phyloP scores from a whole-genome alignment of 2,329 filamentous ascomycete species.

The Hypoxylon sp. region DNA sequence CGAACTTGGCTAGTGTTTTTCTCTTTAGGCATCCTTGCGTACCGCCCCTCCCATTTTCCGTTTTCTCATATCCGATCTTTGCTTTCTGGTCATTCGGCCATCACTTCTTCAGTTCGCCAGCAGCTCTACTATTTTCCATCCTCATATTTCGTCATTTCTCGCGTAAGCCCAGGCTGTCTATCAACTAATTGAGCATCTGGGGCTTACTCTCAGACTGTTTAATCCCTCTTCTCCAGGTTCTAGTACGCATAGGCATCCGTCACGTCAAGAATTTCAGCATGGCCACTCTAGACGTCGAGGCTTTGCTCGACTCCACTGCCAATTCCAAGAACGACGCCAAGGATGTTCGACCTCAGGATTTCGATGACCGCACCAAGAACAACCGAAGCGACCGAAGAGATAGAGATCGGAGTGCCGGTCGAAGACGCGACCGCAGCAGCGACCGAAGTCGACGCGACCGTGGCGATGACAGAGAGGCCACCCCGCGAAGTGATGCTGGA shows the following conservation, averaged over 20 bases:
- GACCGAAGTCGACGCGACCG: slow-evolving; percentile 64
- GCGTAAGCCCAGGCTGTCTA: no score
- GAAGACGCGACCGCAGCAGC: slow-evolving; percentile 57
- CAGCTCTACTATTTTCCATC: slow-evolving; percentile 2
- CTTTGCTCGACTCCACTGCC: slow-evolving; percentile 85
- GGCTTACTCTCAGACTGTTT: no score
- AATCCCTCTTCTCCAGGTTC: slow-evolving; percentile 3
- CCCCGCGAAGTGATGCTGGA: slow-evolving; percentile 77
- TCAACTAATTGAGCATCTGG: no score
- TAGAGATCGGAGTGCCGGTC: slow-evolving; percentile 55
- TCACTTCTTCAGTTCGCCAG: slow-evolving; percentile 12
- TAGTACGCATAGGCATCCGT: slow-evolving; percentile 2
- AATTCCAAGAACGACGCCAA: slow-evolving; percentile 62
- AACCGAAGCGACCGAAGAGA: slow-evolving; percentile 60
- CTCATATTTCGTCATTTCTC: no score
- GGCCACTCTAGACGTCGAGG: slow-evolving; percentile 78
- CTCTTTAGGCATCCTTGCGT: slow-evolving; percentile 21
- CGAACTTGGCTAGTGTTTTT: slow-evolving; percentile 20
- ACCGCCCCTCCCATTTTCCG: slow-evolving; percentile 30
- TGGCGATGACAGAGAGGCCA: slow-evolving; percentile 68
- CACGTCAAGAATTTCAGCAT: slow-evolving; percentile 47
- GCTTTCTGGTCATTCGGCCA: slow-evolving; percentile 6
- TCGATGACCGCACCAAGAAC: slow-evolving; percentile 64
- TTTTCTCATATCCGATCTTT: slow-evolving; percentile 17
- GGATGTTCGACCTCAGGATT: slow-evolving; percentile 57